A percentile compares a stretch with the other conserved stretches of the same genome.
Conservation (phyloP, 2,329 filamentous ascomycete species). For the Taxawa tesnikishii region DNA sequence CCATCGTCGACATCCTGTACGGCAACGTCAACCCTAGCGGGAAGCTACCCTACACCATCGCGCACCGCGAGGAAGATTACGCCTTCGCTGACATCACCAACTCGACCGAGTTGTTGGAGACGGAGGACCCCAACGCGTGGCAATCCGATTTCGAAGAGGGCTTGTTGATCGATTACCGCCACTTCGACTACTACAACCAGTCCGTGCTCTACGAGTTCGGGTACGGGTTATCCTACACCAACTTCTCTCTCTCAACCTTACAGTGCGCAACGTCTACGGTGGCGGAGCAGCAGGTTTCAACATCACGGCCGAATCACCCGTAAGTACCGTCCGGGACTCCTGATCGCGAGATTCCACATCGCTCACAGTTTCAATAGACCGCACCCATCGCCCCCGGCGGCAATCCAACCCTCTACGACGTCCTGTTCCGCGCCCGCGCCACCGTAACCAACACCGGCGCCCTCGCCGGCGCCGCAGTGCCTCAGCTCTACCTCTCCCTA, state of each 20-base stretch:
- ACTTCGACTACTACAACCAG: conserved; percentile 32
- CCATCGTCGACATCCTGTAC: conserved; percentile 26
- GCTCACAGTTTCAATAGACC: conserved; percentile 29
- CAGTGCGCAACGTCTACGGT: conserved; percentile 26
- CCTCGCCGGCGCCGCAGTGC: conserved; percentile 48
- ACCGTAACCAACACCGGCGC: conserved; percentile 58
- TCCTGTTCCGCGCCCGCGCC: conserved; percentile 51
- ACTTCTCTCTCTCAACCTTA: conserved; percentile 32
- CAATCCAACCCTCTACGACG: conserved; percentile 52
- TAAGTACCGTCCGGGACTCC: too few relatives aligned
- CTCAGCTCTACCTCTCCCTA: conserved; percentile 44
- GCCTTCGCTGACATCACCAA: conserved; percentile 22
- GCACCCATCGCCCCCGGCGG: conserved; percentile 37
- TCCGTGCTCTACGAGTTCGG: conserved; percentile 22
- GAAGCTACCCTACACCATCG: conserved; percentile 26
- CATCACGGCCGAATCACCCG: too few relatives aligned
- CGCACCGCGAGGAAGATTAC: conserved; percentile 21
- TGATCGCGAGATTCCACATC: too few relatives aligned
- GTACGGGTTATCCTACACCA: conserved; percentile 23
- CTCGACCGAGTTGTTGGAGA: conserved; percentile 18
- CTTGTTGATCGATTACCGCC: conserved; percentile 41
- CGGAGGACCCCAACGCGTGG: conserved; percentile 25
- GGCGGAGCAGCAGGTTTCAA: too few relatives aligned
- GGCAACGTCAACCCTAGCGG: conserved; percentile 22
- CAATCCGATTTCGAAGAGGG: conserved; percentile 40